A percentile compares a stretch with the other conserved stretches of the same genome.
Evolutionary conservation across 805 yeast species (phyloP).

Genomic region (Metschnikowia dekortorum): DNA sequence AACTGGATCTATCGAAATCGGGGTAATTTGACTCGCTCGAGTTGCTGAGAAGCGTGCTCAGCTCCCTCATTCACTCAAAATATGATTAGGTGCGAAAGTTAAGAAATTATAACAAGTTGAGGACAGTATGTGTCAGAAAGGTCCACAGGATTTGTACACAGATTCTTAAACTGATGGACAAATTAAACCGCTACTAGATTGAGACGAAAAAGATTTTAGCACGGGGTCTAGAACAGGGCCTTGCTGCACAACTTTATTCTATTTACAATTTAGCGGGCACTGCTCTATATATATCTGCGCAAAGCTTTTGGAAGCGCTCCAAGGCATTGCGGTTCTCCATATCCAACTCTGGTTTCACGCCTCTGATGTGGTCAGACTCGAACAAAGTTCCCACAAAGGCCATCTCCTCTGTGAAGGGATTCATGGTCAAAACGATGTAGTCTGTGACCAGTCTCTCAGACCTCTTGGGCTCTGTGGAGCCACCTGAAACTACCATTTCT

Average conservation of each 20-base stretch:
- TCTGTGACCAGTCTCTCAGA: constrained; percentile 31
- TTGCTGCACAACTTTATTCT: constrained; percentile 1
- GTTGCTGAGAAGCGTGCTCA: neutral
- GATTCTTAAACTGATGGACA: too few species aligned
- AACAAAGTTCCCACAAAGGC: constrained; percentile 39
- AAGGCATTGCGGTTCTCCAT: constrained; percentile 14
- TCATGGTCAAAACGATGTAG: constrained; percentile 35
- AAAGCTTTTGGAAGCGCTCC: constrained; percentile 23
- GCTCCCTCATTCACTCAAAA: neutral
- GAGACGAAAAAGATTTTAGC: too few species aligned
- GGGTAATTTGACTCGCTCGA: too few species aligned
- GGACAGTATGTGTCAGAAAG: neutral
- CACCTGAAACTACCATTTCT: constrained; percentile 26
- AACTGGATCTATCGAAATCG: too few species aligned
- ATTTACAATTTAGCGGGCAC: constrained; percentile 22
- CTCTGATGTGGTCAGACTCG: constrained; percentile 33
- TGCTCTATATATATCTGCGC: constrained; percentile 41
- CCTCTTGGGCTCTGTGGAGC: constrained; percentile 16
- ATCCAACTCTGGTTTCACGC: constrained; percentile 34
- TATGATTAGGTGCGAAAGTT: neutral
- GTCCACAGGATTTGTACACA: too few species aligned
- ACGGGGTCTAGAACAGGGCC: neutral
- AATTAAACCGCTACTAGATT: too few species aligned
- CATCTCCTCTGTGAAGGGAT: constrained; percentile 37
- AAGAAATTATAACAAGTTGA: neutral